Evolutionary conservation across 2,329 filamentous ascomycete genomes (phyloP), one percentile per base, ranked within the genome.

Genomic region (Gliomastix tumulicola): DNA sequence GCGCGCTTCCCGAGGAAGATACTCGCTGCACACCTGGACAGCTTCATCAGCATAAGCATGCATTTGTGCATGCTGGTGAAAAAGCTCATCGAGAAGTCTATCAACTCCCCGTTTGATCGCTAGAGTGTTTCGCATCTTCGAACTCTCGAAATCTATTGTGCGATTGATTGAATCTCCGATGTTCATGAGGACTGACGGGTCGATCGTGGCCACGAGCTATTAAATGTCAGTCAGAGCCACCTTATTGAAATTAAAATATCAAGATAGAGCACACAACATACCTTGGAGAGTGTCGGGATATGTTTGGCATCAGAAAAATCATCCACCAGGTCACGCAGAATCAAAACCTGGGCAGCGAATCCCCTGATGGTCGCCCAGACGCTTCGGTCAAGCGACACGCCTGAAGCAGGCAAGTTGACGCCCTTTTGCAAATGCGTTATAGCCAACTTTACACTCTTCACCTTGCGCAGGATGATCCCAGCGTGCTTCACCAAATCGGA

Each of bases 111-210:
- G 60, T 34, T 75, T 76, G 11, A 98, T 80, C 3, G 87, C 79
- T 2, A 83, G 85, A 18, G 84, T 79, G 38, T 77, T 75, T 44
- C 83, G 76, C 33, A 80, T 71, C 38, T 78, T 77, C 0, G 87
- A 90, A 40, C 78, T 72, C 21, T 88, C 75, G 47, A 96, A 89
- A 53, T 96, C 88, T 34, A 95, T 74, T 12, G 80, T 83, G 37
- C 81, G 74, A 30, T 76, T 75, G 35, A 97, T 84, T 39, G 79
- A 67, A 36, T 78, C 72, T 6, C 87, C 87, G 23, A 94, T 66
- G 28, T 71, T 66, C 21, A 79, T 71, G 4, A 94, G 60, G 6
- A 71, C 65, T 17, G 63, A 58, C n/a, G n/a, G n/a, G n/a, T n/a
- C n/a, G n/a, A n/a, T n/a, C n/a, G n/a, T n/a, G n/a, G n/a, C n/a